A percentile compares a stretch with the other conserved stretches of the same genome.
These are phyloP conservation scores for Phlebiopsis flavidoalba DNA, from an alignment of 768 basidiomycete species.

Conservation along the genomic window DNA sequence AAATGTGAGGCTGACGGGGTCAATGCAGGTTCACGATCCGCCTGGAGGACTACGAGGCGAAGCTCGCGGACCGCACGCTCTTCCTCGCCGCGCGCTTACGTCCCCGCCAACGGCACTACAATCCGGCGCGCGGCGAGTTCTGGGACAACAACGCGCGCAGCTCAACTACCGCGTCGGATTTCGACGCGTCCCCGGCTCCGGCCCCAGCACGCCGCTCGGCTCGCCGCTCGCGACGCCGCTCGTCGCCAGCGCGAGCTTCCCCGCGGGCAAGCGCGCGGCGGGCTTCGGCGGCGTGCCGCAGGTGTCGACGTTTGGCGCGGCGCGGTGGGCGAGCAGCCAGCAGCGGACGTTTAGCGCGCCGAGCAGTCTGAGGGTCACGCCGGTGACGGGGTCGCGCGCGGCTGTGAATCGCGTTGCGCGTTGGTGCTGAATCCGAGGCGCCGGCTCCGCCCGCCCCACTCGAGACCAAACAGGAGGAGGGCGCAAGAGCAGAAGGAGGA, in stretches of 20 bases:
- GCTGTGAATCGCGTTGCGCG: neutral
- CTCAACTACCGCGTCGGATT: constrained; percentile 78
- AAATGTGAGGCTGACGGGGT: neutral
- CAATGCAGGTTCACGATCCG: constrained; percentile 45
- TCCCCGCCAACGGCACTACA: constrained; percentile 33
- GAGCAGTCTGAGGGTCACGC: constrained; percentile 22
- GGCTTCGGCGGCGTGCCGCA: neutral
- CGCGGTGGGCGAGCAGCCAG: constrained; percentile 13
- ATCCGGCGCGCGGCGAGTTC: constrained; percentile 62
- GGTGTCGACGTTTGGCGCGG: constrained; percentile 3
- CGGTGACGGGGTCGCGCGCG: constrained; percentile 13
- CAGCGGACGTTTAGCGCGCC: constrained; percentile 28
- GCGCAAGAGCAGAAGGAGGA: too few species aligned
- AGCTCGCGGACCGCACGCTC: constrained; percentile 46
- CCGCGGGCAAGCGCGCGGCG: neutral
- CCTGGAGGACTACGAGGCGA: constrained; percentile 63
- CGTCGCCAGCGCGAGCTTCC: neutral
- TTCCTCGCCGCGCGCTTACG: constrained; percentile 46
- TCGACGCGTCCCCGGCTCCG: constrained; percentile 16
- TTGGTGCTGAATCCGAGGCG: too few species aligned
- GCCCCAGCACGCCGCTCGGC: constrained; percentile 11
- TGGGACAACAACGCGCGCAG: constrained; percentile 92
- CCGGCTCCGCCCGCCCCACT: too few species aligned
- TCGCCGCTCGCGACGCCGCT: constrained; percentile 9
- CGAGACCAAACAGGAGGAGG: neutral